Conservation (phyloP, 495 filamentous ascomycete species). For the Tuber aestivum region DNA sequence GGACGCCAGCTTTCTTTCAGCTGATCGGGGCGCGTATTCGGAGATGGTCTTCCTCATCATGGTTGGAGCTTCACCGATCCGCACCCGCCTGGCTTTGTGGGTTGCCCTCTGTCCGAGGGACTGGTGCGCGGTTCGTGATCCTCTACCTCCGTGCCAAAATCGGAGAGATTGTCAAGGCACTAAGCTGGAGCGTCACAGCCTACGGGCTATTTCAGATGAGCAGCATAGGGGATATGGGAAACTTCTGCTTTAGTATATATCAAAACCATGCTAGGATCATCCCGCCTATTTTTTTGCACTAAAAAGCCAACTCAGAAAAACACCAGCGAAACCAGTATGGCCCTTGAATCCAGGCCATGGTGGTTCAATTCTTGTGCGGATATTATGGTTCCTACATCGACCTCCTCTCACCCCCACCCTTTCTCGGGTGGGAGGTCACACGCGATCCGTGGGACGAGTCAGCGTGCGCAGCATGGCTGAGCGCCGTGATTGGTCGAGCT, state of each 20-base stretch:
- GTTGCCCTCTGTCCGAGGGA: not conserved
- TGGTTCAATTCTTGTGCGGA: not conserved
- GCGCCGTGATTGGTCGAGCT: not conserved
- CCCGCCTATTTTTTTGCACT: not conserved
- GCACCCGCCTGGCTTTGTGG: not conserved
- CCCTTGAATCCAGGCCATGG: not conserved
- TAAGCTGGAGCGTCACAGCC: not conserved
- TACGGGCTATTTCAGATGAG: not conserved
- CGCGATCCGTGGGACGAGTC: not conserved
- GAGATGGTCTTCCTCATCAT: not conserved
- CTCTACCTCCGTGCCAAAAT: not conserved
- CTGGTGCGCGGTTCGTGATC: no score
- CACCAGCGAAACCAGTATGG: not conserved
- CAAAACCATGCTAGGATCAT: not conserved
- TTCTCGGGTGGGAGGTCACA: not conserved
- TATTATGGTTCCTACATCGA: not conserved
- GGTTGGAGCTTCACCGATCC: not conserved
- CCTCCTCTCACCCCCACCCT: not conserved
- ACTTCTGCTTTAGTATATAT: not conserved
- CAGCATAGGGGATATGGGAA: not conserved
- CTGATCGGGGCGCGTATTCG: not conserved
- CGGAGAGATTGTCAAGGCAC: not conserved
- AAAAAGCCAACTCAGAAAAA: not conserved
- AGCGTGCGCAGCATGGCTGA: not conserved
- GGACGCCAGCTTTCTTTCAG: not conserved